phyloP scores from a whole-genome alignment of 2,329 filamentous ascomycete species.

The Nannizziopsis arthrosporioides region DNA sequence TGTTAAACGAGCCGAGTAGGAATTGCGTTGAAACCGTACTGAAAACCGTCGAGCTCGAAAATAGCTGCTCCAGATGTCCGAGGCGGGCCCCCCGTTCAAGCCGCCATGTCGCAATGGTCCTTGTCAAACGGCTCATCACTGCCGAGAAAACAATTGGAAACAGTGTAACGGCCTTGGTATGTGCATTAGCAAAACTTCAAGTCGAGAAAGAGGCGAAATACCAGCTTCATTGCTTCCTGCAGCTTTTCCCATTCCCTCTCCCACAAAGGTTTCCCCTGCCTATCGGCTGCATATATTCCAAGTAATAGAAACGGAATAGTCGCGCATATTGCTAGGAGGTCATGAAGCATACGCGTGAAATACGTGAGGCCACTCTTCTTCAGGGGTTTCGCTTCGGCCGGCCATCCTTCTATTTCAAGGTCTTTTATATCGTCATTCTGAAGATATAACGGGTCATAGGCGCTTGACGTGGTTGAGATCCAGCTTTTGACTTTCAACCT shows the following conservation, averaged over 20 bases:
- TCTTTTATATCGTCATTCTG: neutral
- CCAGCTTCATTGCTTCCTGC: slow-evolving; percentile 10
- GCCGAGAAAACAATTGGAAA: slow-evolving; percentile 13
- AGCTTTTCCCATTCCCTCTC: slow-evolving; percentile 6
- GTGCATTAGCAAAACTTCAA: neutral
- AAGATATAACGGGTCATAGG: slow-evolving; percentile 3
- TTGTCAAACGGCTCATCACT: slow-evolving; percentile 11
- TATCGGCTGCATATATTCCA: neutral
- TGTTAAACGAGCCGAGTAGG: slow-evolving; percentile 11
- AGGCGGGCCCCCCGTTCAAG: slow-evolving; percentile 9
- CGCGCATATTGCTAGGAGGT: neutral
- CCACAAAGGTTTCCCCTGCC: neutral
- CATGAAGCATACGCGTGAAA: neutral
- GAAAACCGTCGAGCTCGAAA: slow-evolving; percentile 12
- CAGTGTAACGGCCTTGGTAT: slow-evolving; percentile 4
- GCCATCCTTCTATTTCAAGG: slow-evolving; percentile 3
- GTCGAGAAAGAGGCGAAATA: neutral
- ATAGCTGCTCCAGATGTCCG: slow-evolving; percentile 11
- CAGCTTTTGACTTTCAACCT: neutral
- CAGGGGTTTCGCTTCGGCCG: neutral
- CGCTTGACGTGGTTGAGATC: neutral
- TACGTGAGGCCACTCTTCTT: neutral
- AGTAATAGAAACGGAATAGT: slow-evolving; percentile 9
- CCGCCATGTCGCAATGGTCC: slow-evolving; percentile 8
- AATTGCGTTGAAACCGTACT: slow-evolving; percentile 11